A percentile compares a stretch with the other conserved stretches of the same genome.
Evolutionary conservation across 352 stramenopile species (phyloP).

Genomic region (Hyaloperonospora arabidopsidis): DNA sequence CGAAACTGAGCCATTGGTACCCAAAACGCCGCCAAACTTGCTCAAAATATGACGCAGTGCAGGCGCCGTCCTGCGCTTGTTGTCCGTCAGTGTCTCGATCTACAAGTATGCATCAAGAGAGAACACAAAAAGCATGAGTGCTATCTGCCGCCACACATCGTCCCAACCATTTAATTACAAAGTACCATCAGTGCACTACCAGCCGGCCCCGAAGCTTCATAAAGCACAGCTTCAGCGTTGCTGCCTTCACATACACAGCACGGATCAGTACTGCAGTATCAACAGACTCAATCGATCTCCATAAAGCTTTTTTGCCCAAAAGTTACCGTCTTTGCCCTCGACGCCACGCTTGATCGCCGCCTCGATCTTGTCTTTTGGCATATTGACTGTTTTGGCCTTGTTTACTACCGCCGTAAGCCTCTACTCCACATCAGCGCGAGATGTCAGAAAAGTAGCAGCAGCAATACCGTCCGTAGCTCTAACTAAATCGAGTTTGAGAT

Average conservation of each 20-base stretch:
- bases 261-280: too few relatives aligned
- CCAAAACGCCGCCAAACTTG: conserved; percentile 59
- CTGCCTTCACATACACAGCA: conserved; percentile 21
- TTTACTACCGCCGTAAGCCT: conserved; percentile 48
- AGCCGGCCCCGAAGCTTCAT: conserved; percentile 62
- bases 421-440: conserved; percentile 2
- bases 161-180: not conserved
- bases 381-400: conserved; percentile 77
- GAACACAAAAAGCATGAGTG: not conserved
- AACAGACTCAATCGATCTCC: too few relatives aligned
- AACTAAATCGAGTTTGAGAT: too few relatives aligned
- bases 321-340: conserved; percentile 61
- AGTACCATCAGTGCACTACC: conserved; percentile 75
- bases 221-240: conserved; percentile 70
- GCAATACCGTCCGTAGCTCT: not conserved
- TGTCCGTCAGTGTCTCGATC: conserved; percentile 83
- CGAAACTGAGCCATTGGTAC: conserved; percentile 68
- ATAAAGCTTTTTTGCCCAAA: not conserved
- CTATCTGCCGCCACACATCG: not conserved
- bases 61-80: conserved; percentile 72
- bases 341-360: conserved; percentile 75
- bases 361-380: conserved; percentile 80
- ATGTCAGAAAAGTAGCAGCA: not conserved
- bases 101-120: conserved; percentile 14
- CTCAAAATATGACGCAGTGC: conserved; percentile 68